phyloP scores from a whole-genome alignment of 495 filamentous ascomycete genomes.

The Polyplosphaeria fusca region DNA sequence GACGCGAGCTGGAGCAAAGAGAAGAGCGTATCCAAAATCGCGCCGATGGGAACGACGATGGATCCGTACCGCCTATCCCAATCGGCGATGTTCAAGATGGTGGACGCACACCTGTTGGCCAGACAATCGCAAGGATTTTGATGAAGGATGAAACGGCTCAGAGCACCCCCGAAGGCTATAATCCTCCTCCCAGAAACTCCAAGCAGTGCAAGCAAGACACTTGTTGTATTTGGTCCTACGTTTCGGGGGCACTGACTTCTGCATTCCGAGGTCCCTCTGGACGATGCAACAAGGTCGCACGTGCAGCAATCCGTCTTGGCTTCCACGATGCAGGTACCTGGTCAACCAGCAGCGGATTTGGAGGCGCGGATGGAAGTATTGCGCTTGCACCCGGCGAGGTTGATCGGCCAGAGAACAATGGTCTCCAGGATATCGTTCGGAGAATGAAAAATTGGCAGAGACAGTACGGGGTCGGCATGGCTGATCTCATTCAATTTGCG shows the following conservation, averaged over 20 bases:
- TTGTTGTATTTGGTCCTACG: slow-evolving; percentile 28
- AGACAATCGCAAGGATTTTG: slow-evolving; percentile 25
- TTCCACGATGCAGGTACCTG: slow-evolving; percentile 38
- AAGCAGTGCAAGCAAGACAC: slow-evolving; percentile 21
- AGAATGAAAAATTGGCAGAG: slow-evolving; percentile 2
- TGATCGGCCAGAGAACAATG: slow-evolving; percentile 29
- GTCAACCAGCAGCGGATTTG: slow-evolving; percentile 18
- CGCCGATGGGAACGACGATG: slow-evolving; percentile 5
- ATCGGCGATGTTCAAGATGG: slow-evolving; percentile 28
- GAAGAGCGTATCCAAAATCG: neutral
- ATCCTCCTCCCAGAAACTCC: neutral
- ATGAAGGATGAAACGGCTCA: slow-evolving; percentile 14
- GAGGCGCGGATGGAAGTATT: slow-evolving; percentile 35
- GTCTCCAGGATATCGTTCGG: slow-evolving; percentile 19
- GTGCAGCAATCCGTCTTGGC: slow-evolving; percentile 32
- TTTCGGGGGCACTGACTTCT: slow-evolving; percentile 3
- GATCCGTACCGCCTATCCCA: neutral
- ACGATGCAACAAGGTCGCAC: slow-evolving; percentile 32
- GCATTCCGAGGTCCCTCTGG: slow-evolving; percentile 24
- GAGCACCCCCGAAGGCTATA: slow-evolving; percentile 9
- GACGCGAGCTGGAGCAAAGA: neutral
- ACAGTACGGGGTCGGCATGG: slow-evolving; percentile 30
- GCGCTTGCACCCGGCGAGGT: slow-evolving; percentile 18
- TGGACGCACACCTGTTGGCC: slow-evolving; percentile 13
- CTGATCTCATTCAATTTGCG: slow-evolving; percentile 34